Evolutionary conservation across 768 basidiomycete species (phyloP).

Genomic region (Lactarius hengduanensis): DNA sequence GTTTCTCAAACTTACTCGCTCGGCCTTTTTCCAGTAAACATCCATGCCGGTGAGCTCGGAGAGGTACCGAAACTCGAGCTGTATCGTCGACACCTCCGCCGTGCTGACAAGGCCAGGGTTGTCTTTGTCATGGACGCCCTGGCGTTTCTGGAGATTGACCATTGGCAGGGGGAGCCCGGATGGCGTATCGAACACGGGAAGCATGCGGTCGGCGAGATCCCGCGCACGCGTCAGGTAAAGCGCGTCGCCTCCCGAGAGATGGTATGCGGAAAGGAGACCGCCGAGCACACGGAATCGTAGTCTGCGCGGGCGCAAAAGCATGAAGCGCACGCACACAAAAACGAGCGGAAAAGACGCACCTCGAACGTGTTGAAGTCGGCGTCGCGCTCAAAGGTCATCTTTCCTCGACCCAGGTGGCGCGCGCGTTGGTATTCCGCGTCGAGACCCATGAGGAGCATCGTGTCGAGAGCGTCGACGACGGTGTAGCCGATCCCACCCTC

Average conservation of each 20-base stretch:
- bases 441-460: constrained; percentile 83
- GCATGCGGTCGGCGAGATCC: constrained; percentile 83
- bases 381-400: constrained; percentile 74
- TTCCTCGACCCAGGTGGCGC: constrained; percentile 67
- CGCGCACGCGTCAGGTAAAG: constrained; percentile 73
- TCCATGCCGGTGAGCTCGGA: constrained; percentile 73
- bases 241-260: constrained; percentile 65
- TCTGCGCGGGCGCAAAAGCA: constrained; percentile 44
- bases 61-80: constrained; percentile 91
- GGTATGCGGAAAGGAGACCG: constrained; percentile 83
- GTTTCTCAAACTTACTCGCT: constrained; percentile 49
- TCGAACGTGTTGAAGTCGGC: constrained; percentile 88
- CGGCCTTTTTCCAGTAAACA: constrained; percentile 77
- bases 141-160: constrained; percentile 64
- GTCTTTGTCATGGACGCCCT: constrained; percentile 60
- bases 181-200: constrained; percentile 79
- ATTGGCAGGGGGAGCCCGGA: constrained; percentile 79
- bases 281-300: constrained; percentile 93
- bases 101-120: constrained; percentile 67
- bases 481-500: constrained; percentile 86
- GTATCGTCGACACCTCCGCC: constrained; percentile 85
- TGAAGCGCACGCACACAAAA: neutral
- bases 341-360: constrained; percentile 45
- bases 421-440: constrained; percentile 76
- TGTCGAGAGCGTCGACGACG: constrained; percentile 85